phyloP scores from a whole-genome alignment of 1,284 basidiomycete genomes.

The Amylostereum areolatum region DNA sequence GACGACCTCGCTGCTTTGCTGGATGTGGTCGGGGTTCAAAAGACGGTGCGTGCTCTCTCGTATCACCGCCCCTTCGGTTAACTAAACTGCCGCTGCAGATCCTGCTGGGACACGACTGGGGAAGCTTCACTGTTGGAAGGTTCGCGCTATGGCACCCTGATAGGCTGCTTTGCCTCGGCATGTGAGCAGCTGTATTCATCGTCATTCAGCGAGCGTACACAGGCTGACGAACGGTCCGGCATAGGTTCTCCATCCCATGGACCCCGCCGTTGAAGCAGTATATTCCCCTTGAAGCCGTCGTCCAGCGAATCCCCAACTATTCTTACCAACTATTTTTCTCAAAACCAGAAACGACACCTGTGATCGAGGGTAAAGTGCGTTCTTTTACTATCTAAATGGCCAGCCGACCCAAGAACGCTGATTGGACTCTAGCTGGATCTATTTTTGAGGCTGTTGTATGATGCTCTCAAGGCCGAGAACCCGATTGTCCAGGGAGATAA shows the following conservation, averaged over 20 bases:
- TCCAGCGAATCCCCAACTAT: constrained; percentile 43
- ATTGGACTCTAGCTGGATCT: constrained; percentile 4
- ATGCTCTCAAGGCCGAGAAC: neutral
- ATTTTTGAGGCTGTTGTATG: constrained; percentile 12
- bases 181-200: constrained; percentile 34
- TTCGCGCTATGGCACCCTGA: constrained; percentile 66
- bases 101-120: constrained; percentile 73
- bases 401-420: no score
- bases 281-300: constrained; percentile 43
- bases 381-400: no score
- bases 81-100: constrained; percentile 36
- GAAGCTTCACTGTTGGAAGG: constrained; percentile 48
- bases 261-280: constrained; percentile 46
- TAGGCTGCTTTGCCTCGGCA: constrained; percentile 46
- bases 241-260: constrained; percentile 58
- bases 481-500: constrained; percentile 1
- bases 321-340: constrained; percentile 63
- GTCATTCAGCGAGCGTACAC: neutral
- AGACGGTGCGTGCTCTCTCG: constrained; percentile 38
- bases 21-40: constrained; percentile 43
- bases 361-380: constrained; percentile 48
- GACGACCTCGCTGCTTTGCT: constrained; percentile 60
- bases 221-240: neutral
- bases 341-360: constrained; percentile 37
- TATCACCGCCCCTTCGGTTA: constrained; percentile 1